Evolutionary conservation across 2,329 filamentous ascomycete genomes (phyloP), one percentile per base, ranked within the genome.

Genomic region (Phyllosticta citrichinensis): DNA sequence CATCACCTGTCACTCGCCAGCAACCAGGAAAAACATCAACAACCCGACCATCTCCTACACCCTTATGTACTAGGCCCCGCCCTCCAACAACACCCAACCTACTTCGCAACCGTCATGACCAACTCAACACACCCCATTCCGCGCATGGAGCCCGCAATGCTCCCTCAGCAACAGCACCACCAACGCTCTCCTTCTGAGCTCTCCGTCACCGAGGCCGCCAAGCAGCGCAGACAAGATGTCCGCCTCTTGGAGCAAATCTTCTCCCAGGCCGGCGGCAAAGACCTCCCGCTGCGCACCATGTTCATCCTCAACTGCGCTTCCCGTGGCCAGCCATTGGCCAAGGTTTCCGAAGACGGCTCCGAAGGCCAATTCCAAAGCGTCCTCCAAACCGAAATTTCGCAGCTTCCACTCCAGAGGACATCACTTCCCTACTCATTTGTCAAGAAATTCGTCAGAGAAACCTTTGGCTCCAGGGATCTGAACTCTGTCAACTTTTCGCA

Each of bases 211-310:
- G 58, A 60, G 3, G 25, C 55, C 55, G 17, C 53, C 25, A 12
- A 50, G 20, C 40, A 57, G 40, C 59, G 55, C 54, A 61, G 52
- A 54, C 40, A 56, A 33, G 54, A 61, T 30, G 59, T 56, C 47
- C 55, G 51, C 59, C 54, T 61, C 40, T 52, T 84, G 56, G 82
- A 84, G 62, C 82, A 84, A 67, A 76, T 82, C 61, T 73, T 83
- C 59, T 77, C 78, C 55, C 81, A 84, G 66, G 81, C 81, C 9
- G 80, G 78, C 66, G 81, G 78, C 66, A 87, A 87, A 68, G 85
- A 87, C 67, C 83, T 87, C 33, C 85, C 85, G 20, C 77, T 87
- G 27, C 81, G 84, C 62, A 86, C 83, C 64, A 87, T 87, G 82
- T 87, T 87, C 74, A 80, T 81, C 25, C 77, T 87, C 70, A 87